Evolutionary conservation across 2,329 filamentous ascomycete genomes (phyloP).

Genomic region (Colletotrichum graminicola): DNA sequence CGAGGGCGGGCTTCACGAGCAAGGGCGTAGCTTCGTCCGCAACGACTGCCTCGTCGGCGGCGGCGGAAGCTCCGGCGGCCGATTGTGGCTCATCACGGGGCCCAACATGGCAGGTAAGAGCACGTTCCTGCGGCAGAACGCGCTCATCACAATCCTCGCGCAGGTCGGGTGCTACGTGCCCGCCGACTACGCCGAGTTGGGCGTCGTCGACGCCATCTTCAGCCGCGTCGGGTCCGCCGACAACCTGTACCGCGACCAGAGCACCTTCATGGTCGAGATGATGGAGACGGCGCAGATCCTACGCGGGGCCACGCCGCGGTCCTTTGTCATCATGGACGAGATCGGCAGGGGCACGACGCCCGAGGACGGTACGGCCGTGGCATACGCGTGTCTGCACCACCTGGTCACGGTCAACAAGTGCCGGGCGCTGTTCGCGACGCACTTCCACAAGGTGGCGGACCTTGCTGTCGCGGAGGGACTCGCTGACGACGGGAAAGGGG

Average conservation of each 20-base stretch:
- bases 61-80: conserved; percentile 65
- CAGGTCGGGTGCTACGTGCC: conserved; percentile 95
- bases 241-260: conserved; percentile 93
- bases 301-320: conserved; percentile 82
- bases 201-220: conserved; percentile 96
- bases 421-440: conserved; percentile 90
- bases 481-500: conserved; percentile 48
- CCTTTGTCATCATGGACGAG: conserved; percentile 98
- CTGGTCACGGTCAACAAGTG: conserved; percentile 82
- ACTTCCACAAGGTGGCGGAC: conserved; percentile 89
- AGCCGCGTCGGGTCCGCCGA: conserved; percentile 94
- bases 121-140: conserved; percentile 95
- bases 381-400: conserved; percentile 89
- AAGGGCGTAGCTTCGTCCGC: conserved; percentile 83
- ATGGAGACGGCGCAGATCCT: conserved; percentile 94
- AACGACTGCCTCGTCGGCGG: conserved; percentile 89
- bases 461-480: conserved; percentile 71
- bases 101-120: conserved; percentile 99
- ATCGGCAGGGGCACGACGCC: conserved; percentile 95
- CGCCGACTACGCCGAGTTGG: conserved; percentile 85
- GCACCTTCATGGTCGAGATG: conserved; percentile 99
- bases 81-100: conserved; percentile 77
- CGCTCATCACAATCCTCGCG: conserved; percentile 91
- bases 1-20: conserved; percentile 81
- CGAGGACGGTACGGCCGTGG: conserved; percentile 89